phyloP scores from a whole-genome alignment of 257 asterid species.

The Jacaranda copaia region DNA sequence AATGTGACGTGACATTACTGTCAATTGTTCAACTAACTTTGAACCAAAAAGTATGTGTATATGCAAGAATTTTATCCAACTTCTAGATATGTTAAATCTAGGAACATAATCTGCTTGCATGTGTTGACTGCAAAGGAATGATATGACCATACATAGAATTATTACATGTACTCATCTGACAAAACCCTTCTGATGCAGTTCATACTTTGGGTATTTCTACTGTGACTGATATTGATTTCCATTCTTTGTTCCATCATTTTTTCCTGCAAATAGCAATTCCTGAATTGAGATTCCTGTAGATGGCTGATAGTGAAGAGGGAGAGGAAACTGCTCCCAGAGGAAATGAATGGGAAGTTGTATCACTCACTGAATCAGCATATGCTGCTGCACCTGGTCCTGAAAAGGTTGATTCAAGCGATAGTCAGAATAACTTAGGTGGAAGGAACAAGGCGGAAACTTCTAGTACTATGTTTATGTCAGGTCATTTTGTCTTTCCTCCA shows the following conservation, averaged over 20 bases:
- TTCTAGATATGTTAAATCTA: neutral
- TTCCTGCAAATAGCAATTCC: slow-evolving; percentile 25
- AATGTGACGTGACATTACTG: neutral
- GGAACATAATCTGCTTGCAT: neutral
- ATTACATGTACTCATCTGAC: neutral
- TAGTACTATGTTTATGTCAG: slow-evolving; percentile 71
- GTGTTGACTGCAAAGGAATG: slow-evolving; percentile 1
- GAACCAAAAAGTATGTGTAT: neutral
- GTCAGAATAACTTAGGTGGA: slow-evolving; percentile 37
- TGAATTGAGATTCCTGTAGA: slow-evolving; percentile 33
- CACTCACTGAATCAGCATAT: slow-evolving; percentile 82
- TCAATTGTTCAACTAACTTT: neutral
- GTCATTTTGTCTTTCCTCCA: slow-evolving; percentile 86
- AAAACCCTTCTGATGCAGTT: neutral
- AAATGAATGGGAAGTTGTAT: slow-evolving; percentile 92
- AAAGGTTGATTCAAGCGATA: slow-evolving; percentile 47
- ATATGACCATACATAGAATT: neutral
- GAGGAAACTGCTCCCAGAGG: slow-evolving; percentile 66
- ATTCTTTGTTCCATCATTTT: neutral
- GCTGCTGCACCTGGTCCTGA: slow-evolving; percentile 76
- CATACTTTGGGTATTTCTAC: neutral
- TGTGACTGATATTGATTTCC: neutral
- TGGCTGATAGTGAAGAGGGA: slow-evolving; percentile 65
- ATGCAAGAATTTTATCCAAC: neutral
- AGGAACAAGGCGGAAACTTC: slow-evolving; percentile 63